Percentiles rank a stretch among this genome's conserved stretches.
Evolutionary conservation across 768 basidiomycete species (phyloP).

Genomic region (Hygrocybe coccinea): DNA sequence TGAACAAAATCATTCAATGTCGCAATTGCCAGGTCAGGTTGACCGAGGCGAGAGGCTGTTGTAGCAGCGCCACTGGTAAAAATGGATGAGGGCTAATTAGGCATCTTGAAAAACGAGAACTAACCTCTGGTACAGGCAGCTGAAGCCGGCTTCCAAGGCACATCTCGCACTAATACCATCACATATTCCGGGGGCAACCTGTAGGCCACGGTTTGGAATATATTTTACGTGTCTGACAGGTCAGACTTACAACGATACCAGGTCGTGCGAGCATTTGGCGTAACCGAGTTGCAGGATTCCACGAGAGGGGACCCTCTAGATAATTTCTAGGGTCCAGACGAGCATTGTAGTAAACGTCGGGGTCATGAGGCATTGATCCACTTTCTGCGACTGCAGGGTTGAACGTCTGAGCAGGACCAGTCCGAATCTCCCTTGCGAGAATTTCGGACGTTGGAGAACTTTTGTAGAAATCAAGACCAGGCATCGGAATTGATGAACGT

Average conservation of each 20-base stretch:
- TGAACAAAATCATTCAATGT: slow-evolving; percentile 73
- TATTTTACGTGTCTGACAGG: background rate
- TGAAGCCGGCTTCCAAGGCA: slow-evolving; percentile 74
- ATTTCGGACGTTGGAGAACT: background rate
- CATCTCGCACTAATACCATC: slow-evolving; percentile 78
- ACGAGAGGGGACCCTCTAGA: slow-evolving; percentile 62
- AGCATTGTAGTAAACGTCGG: slow-evolving; percentile 53
- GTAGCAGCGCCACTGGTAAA: slow-evolving; percentile 63
- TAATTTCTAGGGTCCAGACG: slow-evolving; percentile 67
- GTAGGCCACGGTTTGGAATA: background rate
- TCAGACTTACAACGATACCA: slow-evolving; percentile 61
- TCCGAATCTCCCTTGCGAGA: background rate
- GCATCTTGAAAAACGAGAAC: background rate
- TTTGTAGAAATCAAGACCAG: slow-evolving; percentile 13
- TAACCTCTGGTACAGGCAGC: slow-evolving; percentile 72
- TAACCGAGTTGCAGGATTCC: slow-evolving; percentile 65
- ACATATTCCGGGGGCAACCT: slow-evolving; percentile 77
- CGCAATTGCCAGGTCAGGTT: slow-evolving; percentile 76
- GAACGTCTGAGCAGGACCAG: background rate
- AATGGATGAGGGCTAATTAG: slow-evolving; percentile 3
- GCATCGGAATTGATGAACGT: slow-evolving; percentile 2
- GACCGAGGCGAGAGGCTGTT: slow-evolving; percentile 71
- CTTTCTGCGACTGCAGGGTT: background rate
- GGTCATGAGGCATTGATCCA: background rate
- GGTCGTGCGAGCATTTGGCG: slow-evolving; percentile 67